Conservation (phyloP, 2,329 filamentous ascomycete genomes). For the Aurifilum marmelostoma region DNA sequence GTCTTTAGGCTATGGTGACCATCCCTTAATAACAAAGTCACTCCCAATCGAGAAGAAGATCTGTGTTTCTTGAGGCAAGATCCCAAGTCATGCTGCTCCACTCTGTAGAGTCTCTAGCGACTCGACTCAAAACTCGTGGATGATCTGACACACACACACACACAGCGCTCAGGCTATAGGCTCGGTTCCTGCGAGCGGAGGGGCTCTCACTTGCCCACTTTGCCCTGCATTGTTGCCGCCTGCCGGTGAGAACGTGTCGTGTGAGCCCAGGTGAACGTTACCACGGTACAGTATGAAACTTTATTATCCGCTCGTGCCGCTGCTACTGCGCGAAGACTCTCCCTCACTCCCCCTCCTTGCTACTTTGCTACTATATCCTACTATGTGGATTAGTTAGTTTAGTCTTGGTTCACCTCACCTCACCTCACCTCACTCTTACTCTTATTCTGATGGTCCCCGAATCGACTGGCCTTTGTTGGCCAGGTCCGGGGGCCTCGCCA, state of each 20-base stretch:
- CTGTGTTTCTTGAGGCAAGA: background rate
- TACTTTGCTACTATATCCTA: background rate
- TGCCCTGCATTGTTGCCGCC: background rate
- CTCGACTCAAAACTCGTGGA: slow-evolving; percentile 12
- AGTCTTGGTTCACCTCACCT: background rate
- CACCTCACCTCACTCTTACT: background rate
- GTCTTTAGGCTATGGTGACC: background rate
- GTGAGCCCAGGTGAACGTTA: slow-evolving; percentile 17
- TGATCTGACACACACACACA: slow-evolving; percentile 17
- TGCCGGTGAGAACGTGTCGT: slow-evolving; percentile 6
- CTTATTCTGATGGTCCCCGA: background rate
- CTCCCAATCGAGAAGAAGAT: background rate
- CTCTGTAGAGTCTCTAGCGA: slow-evolving; percentile 9
- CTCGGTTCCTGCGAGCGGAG: slow-evolving; percentile 1
- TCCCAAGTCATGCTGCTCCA: slow-evolving; percentile 1
- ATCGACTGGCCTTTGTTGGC: background rate
- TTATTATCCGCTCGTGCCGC: slow-evolving; percentile 5
- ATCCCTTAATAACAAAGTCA: background rate
- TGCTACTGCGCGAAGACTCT: background rate
- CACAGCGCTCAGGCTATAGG: too few species aligned
- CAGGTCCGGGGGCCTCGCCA: background rate
- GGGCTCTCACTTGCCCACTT: background rate
- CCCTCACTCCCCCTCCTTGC: background rate
- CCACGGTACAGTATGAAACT: background rate
- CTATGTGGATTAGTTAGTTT: background rate